Evolutionary conservation across 768 basidiomycete species (phyloP).

Genomic region (Pleurotus tuber-regium): DNA sequence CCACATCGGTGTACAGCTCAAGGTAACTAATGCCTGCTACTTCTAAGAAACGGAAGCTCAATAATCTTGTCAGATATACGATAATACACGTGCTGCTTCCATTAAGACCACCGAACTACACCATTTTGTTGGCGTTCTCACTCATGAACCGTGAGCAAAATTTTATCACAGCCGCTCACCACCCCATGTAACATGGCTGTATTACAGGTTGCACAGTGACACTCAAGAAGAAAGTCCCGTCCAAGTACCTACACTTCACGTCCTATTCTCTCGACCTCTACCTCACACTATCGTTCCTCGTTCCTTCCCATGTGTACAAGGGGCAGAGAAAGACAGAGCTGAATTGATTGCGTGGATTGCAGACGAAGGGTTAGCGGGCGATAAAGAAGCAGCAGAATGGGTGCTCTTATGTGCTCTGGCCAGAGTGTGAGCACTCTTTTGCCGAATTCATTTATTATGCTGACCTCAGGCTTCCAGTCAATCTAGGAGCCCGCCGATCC

Average conservation of each 20-base stretch:
- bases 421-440: conserved; percentile 51
- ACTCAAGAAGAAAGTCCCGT: conserved; percentile 34
- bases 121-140: conserved; percentile 73
- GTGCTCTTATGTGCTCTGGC: conserved; percentile 58
- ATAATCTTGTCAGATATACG: conserved; percentile 52
- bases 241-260: conserved; percentile 65
- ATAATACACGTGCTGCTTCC: conserved; percentile 35
- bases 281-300: conserved; percentile 37
- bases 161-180: no score
- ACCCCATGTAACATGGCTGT: no score
- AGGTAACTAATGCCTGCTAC: conserved; percentile 39
- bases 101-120: conserved; percentile 61
- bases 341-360: conserved; percentile 76
- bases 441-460: conserved; percentile 5
- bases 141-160: conserved; percentile 58
- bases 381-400: conserved; percentile 72
- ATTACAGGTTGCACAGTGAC: conserved; percentile 33
- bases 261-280: conserved; percentile 51
- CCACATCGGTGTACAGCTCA: conserved; percentile 73
- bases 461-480: conserved; percentile 40
- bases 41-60: not conserved
- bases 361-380: conserved; percentile 63
- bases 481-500: conserved; percentile 61
- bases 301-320: conserved; percentile 28
- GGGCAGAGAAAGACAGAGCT: conserved; percentile 33